Evolutionary conservation across 805 yeast genomes (phyloP), one percentile per base, ranked within the genome.

Genomic region (Pichia sporocuriosa): DNA sequence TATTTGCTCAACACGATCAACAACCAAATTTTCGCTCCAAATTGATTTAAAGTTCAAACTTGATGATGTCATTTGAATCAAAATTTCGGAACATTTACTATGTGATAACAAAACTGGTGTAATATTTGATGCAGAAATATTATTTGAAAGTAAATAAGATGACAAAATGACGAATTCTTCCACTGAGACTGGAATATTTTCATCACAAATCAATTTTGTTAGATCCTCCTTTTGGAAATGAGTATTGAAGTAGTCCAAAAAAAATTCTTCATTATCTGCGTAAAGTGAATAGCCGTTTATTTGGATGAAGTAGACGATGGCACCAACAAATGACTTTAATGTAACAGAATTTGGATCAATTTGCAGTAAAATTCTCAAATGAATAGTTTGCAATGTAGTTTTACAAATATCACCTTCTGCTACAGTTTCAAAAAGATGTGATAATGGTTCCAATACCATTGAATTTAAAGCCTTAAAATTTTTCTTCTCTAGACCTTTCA

Each of bases 331-430:
- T 0, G 55, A 47, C 17, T 53, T 44, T 27, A 70, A 51, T 4
- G 49, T 39, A 9, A 54, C 45, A 1, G 54, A 48, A 7, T 58
- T 44, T 0, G 61, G 47, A 32, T 69, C 57, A 31, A 70, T 57
- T 47, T 66, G 63, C 13, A 71, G 56, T 25, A 79, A 44, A 7
- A 76, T 52, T 40, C 66, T 65, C 40, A 82, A 54, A 45, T 71
- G 68, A 26, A 77, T 57, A 0, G 80, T 69, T 49, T 81, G 86
- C 9, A 69, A 48, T 3, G 73, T 57, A 0, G 57, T 68, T 41
- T 75, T 71, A 43, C 69, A 72, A 5, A 87, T 58, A 4, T 66
- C 73, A 17, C 65, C 62, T 40, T 65, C 68, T 7, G 60, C 48
- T 35, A 41, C 35, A 13, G 56, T 38, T 36, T 52, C 59, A 46